Evolutionary conservation across 352 stramenopile genomes (phyloP).

Genomic region (Phytophthora quininea): DNA sequence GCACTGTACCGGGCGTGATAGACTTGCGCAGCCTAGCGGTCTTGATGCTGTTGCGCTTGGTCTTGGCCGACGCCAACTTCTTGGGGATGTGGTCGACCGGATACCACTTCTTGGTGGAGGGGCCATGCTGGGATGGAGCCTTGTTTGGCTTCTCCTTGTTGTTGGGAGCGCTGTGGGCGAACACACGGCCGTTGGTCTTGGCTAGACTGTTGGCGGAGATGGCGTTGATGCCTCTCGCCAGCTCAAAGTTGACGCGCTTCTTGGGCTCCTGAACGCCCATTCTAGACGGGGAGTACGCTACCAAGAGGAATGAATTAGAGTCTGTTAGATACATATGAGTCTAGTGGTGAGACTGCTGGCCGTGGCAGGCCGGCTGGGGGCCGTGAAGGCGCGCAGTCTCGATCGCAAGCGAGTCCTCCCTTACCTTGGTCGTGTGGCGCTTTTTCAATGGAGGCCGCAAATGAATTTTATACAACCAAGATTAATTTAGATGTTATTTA

Average conservation of each 20-base stretch:
- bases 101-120: slow-evolving; percentile 56
- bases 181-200: slow-evolving; percentile 66
- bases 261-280: slow-evolving; percentile 32
- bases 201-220: slow-evolving; percentile 71
- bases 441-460: no score
- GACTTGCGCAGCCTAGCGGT: slow-evolving; percentile 94
- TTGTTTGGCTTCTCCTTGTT: slow-evolving; percentile 26
- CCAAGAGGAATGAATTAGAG: not conserved
- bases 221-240: slow-evolving; percentile 79
- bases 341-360: not conserved
- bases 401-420: not conserved
- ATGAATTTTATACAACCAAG: no score
- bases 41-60: slow-evolving; percentile 84
- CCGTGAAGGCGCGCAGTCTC: not conserved
- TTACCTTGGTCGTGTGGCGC: no score
- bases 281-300: not conserved
- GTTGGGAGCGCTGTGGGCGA: slow-evolving; percentile 35
- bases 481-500: no score
- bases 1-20: slow-evolving; percentile 97
- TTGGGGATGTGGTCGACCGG: slow-evolving; percentile 80
- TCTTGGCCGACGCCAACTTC: slow-evolving; percentile 77
- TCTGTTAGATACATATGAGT: slow-evolving; percentile 5
- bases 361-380: not conserved
- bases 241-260: slow-evolving; percentile 68
- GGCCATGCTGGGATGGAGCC: slow-evolving; percentile 19